A percentile compares a stretch with the other conserved stretches of the same genome.
Conservation (phyloP, 176 grass and related monocot species). For the Avena sativa region DNA sequence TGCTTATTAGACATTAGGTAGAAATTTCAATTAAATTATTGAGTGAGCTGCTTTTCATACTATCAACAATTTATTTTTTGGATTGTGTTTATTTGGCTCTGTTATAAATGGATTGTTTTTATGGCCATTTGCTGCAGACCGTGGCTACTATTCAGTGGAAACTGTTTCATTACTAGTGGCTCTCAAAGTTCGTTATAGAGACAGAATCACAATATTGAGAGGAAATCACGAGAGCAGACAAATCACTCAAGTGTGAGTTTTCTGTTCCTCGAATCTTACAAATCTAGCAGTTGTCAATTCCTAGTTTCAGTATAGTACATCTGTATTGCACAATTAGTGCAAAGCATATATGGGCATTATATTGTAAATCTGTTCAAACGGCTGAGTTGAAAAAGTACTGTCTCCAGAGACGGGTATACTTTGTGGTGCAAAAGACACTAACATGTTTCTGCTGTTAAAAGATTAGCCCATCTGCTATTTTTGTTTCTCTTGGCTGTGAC, state of each 20-base stretch:
- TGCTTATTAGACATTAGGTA: not conserved
- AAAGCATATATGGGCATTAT: conserved; percentile 27
- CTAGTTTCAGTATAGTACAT: conserved; percentile 38
- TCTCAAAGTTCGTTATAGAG: conserved; percentile 74
- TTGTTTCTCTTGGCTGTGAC: not conserved
- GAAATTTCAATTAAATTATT: conserved; percentile 17
- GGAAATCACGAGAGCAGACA: conserved; percentile 84
- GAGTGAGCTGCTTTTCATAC: conserved; percentile 19
- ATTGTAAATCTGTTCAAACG: not conserved
- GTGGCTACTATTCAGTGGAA: conserved; percentile 83
- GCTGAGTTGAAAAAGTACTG: conserved; percentile 1
- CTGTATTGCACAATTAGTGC: not conserved
- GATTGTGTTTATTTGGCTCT: conserved; percentile 23
- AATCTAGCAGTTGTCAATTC: conserved; percentile 5
- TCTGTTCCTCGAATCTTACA: conserved; percentile 36
- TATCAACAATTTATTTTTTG: not conserved
- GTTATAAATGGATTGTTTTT: conserved; percentile 23
- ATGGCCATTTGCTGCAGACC: conserved; percentile 59
- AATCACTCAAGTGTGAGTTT: conserved; percentile 88
- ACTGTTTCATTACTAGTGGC: conserved; percentile 69
- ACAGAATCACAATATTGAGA: conserved; percentile 81
- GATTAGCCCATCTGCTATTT: conserved; percentile 25
- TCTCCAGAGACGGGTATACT: not conserved
- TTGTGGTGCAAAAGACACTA: not conserved
- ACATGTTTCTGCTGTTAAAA: not conserved